Base-by-base conservation (phyloP, 2,329 filamentous ascomycete genomes). In the Pseudogymnoascus destructans region DNA sequence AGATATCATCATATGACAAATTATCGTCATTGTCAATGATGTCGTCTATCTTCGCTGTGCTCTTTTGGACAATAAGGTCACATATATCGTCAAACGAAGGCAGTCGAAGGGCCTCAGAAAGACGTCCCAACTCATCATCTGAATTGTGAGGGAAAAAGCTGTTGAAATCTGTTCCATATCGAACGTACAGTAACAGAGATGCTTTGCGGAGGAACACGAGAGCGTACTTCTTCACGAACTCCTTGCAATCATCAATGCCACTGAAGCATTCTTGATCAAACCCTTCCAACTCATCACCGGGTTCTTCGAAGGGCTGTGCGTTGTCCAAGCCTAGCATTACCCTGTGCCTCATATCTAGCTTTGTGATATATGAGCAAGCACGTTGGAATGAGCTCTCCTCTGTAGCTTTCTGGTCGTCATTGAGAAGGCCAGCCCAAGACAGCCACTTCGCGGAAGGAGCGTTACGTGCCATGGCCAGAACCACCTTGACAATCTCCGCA, bases 161-260 rank as follows among this genome's bases (percentile, higher is more conserved):
- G 42, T 87, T 87, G 66, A 97, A 91, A 64, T 95, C 88, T 56
- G 97, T 82, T 15, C 92, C 92, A 67, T 88, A 90, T 65, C 89
- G 86, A 61, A 95, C 85, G 69, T 97, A 85, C 62, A 97, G 80
- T 35, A 97, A 80, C 54, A 98, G 80, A 46, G 84, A 79, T 6
- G 80, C 79, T 73, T 98, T 98, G 60, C 93, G 86, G 36, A 98
- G 75, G 73, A 96, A 98, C 0, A 83, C 78, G n/a, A 96, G 77
- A 3, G 90, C 89, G 67, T 97, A 98, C 66, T 86, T 90, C 62
- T 84, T 82, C 21, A 89, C 78, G 64, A 85, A 82, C 7, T 71
- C 71, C 64, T 82, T 80, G 70, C 79, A 79, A 30, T 74, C 76
- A 57, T 76, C 74, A 32, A 82, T 66, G 56, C 73, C 76, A 59